These are phyloP conservation scores for Arabis hirsuta DNA, from an alignment of 345 rosid genomes.

Conservation along the genomic window DNA sequence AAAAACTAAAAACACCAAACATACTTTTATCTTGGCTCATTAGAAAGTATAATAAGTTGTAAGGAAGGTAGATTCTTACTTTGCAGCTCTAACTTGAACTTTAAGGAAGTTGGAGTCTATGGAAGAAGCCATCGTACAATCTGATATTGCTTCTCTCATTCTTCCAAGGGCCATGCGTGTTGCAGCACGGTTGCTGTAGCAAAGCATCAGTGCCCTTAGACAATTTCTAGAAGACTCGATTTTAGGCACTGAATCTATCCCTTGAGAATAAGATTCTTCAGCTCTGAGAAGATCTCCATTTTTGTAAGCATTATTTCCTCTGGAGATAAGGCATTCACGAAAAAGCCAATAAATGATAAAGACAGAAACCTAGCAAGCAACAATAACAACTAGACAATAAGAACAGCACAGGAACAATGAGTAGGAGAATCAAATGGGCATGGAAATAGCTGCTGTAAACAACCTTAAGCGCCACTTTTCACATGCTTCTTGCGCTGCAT, in stretches of 20 bases:
- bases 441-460: slow-evolving; percentile 27
- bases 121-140: slow-evolving; percentile 78
- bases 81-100: slow-evolving; percentile 92
- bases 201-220: slow-evolving; percentile 87
- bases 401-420: slow-evolving; percentile 14
- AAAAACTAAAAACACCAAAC: slow-evolving; percentile 5
- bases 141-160: slow-evolving; percentile 86
- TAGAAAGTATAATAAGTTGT: slow-evolving; percentile 32
- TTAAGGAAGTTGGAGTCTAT: slow-evolving; percentile 82
- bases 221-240: slow-evolving; percentile 76
- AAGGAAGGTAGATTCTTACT: slow-evolving; percentile 53
- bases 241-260: slow-evolving; percentile 67
- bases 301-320: slow-evolving; percentile 94
- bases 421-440: slow-evolving; percentile 17
- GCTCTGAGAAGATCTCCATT: slow-evolving; percentile 77
- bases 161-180: slow-evolving; percentile 84
- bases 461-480: slow-evolving; percentile 99
- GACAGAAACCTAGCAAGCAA: slow-evolving; percentile 9
- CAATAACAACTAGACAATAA: slow-evolving; percentile 20
- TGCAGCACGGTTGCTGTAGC: slow-evolving; percentile 97
- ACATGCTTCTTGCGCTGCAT: slow-evolving; percentile 82
- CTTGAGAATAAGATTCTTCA: slow-evolving; percentile 83
- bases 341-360: slow-evolving; percentile 22
- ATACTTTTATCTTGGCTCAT: slow-evolving; percentile 8
- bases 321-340: slow-evolving; percentile 46